A percentile compares a stretch with the other conserved stretches of the same genome.
Conservation (phyloP, 2,329 filamentous ascomycete genomes). For the Penicillium sp. region DNA sequence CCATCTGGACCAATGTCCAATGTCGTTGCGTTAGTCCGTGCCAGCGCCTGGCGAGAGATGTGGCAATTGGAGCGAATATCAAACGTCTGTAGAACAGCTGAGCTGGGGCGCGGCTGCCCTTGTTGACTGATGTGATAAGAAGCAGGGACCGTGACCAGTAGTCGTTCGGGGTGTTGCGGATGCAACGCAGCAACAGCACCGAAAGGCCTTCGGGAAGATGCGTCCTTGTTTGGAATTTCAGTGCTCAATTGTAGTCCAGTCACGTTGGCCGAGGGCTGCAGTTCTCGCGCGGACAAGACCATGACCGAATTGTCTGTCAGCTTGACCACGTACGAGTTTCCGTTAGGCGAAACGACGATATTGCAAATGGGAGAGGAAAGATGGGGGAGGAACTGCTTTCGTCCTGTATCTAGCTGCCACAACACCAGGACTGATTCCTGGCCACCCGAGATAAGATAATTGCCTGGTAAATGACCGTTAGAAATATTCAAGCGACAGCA, state of each 20-base stretch:
- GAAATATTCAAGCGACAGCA: neutral
- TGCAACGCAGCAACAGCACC: slow-evolving; percentile 61
- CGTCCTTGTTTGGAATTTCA: slow-evolving; percentile 53
- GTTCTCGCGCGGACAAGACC: slow-evolving; percentile 84
- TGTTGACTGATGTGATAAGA: slow-evolving; percentile 47
- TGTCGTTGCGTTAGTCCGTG: slow-evolving; percentile 83
- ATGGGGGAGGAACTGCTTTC: slow-evolving; percentile 84
- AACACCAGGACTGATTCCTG: slow-evolving; percentile 85
- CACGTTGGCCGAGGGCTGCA: slow-evolving; percentile 81
- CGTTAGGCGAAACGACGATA: slow-evolving; percentile 76
- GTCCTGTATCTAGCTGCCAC: slow-evolving; percentile 89
- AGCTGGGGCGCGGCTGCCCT: slow-evolving; percentile 53
- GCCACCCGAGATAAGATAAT: slow-evolving; percentile 92
- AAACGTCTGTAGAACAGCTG: slow-evolving; percentile 72
- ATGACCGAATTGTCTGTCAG: slow-evolving; percentile 92
- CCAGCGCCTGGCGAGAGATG: slow-evolving; percentile 81
- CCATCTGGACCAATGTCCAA: slow-evolving; percentile 74
- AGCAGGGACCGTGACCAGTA: slow-evolving; percentile 68
- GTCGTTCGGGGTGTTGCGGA: slow-evolving; percentile 62
- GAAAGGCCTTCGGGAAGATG: slow-evolving; percentile 14
- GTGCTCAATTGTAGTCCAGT: slow-evolving; percentile 71
- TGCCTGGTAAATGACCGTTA: slow-evolving; percentile 59
- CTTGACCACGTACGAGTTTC: slow-evolving; percentile 79
- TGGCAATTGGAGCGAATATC: slow-evolving; percentile 79
- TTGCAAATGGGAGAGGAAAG: slow-evolving; percentile 82